These are phyloP conservation scores for Leishmania aethiopica DNA, from an alignment of 208 protist genomes.

Conservation along the genomic window DNA sequence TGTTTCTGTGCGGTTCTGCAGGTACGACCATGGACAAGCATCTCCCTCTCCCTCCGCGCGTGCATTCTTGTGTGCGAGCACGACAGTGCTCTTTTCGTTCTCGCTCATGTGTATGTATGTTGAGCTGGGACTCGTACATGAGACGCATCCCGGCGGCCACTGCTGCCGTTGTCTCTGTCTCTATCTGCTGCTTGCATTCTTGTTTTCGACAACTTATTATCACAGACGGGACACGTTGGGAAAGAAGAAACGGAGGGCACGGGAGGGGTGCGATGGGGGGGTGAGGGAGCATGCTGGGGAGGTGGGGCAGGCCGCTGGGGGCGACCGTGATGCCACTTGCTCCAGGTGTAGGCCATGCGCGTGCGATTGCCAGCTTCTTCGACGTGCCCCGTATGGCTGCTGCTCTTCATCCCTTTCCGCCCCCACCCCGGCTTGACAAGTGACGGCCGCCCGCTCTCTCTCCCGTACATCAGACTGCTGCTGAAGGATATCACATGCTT, in stretches of 20 bases:
- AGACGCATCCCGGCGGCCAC: background rate
- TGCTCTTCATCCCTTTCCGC: background rate
- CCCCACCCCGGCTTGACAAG: background rate
- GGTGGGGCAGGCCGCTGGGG: background rate
- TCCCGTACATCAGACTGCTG: background rate
- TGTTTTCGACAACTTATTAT: background rate
- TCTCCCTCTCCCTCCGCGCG: background rate
- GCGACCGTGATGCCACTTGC: background rate
- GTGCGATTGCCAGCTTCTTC: background rate
- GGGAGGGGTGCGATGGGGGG: constrained; percentile 2
- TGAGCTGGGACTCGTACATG: background rate
- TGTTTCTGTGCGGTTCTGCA: background rate
- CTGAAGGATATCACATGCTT: background rate
- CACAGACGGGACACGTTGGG: background rate
- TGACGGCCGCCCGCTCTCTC: background rate
- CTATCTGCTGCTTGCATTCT: background rate
- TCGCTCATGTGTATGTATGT: background rate
- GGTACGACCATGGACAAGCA: background rate
- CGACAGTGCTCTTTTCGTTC: background rate
- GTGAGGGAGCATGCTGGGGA: background rate
- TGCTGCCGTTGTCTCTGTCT: background rate
- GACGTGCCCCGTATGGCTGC: background rate
- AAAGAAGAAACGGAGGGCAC: background rate
- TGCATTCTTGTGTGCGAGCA: background rate
- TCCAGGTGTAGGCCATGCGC: background rate